Evolutionary conservation across 441 rosid species (phyloP).

Genomic region (Populus tomentosa): DNA sequence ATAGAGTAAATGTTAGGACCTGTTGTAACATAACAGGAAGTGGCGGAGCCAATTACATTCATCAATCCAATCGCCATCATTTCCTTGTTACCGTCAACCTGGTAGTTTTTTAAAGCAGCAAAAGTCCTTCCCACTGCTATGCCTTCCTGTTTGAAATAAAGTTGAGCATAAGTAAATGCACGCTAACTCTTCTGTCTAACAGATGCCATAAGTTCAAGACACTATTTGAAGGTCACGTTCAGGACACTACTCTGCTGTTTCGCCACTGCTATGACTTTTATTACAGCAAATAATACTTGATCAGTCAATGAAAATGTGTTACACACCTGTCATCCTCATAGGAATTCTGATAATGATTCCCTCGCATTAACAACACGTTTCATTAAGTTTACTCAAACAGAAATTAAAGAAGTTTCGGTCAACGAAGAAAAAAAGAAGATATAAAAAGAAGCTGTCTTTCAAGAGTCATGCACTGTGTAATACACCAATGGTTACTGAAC

Average conservation of each 20-base stretch:
- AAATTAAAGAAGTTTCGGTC: not conserved
- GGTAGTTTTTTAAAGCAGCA: constrained; percentile 76
- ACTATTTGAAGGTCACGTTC: not conserved
- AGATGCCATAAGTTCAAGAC: not conserved
- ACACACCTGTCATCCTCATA: no score
- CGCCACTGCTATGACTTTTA: no score
- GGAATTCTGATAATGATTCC: not conserved
- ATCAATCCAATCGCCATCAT: constrained; percentile 94
- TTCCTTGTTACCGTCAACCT: constrained; percentile 95
- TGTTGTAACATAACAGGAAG: constrained; percentile 92
- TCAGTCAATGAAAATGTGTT: no score
- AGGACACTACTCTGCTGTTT: no score
- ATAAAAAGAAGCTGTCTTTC: no score
- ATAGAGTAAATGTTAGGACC: constrained; percentile 25
- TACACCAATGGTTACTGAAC: no score
- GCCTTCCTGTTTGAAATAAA: constrained; percentile 62
- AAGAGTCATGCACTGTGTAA: no score
- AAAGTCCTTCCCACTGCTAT: constrained; percentile 97
- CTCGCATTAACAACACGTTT: not conserved
- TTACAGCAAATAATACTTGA: no score
- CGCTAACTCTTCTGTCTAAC: not conserved
- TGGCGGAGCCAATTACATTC: constrained; percentile 91
- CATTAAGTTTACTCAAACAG: not conserved
- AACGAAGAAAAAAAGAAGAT: no score
- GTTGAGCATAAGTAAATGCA: not conserved